phyloP scores from a whole-genome alignment of 2,329 filamentous ascomycete species.

The Nemania abortiva region DNA sequence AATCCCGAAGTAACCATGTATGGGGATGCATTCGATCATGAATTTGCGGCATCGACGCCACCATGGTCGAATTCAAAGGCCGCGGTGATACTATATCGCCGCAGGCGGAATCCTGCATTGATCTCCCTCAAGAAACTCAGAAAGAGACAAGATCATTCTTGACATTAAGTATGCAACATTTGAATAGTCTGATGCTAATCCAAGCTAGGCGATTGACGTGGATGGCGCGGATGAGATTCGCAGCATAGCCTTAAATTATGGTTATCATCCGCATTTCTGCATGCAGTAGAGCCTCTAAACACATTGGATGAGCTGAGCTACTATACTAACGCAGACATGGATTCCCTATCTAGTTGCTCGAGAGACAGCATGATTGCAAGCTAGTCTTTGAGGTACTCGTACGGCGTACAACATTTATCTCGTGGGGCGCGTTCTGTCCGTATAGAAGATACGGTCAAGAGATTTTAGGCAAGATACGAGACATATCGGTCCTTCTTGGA shows the following conservation, averaged over 20 bases:
- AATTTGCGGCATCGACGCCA: not conserved
- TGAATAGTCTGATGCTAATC: not conserved
- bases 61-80: not conserved
- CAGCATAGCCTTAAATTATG: not conserved
- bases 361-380: not conserved
- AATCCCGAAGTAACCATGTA: not conserved
- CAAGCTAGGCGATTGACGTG: not conserved
- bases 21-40: not conserved
- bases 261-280: constrained; percentile 1
- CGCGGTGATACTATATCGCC: not conserved
- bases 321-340: not conserved
- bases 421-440: not conserved
- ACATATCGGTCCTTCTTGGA: not conserved
- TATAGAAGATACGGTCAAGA: not conserved
- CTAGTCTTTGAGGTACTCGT: not conserved
- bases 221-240: constrained; percentile 3
- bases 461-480: not conserved
- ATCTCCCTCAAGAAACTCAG: not conserved
- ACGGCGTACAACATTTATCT: not conserved
- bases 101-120: not conserved
- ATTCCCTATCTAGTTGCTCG: not conserved
- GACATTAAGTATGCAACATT: not conserved
- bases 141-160: not conserved
- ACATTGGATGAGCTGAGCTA: not conserved
- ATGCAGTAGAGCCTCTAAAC: constrained; percentile 2